Conservation (phyloP, 1,139 yeast species). For the Nematodospora anomalae region DNA sequence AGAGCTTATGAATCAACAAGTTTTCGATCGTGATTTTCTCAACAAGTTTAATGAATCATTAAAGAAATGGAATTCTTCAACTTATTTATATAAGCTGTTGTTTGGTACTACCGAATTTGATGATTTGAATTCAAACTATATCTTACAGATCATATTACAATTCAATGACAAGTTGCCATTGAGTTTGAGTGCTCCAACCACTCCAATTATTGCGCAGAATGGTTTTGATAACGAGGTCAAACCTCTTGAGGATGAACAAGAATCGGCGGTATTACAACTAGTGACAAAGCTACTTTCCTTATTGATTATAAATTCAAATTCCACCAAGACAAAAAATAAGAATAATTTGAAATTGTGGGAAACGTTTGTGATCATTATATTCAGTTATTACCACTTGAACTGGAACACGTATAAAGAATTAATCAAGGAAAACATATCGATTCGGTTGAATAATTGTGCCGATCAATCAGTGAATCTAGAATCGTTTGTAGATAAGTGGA, state of each 20-base stretch:
- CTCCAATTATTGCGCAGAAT: slow-evolving; percentile 30
- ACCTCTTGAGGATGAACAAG: slow-evolving; percentile 4
- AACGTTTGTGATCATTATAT: slow-evolving; percentile 35
- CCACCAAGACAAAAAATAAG: slow-evolving; percentile 33
- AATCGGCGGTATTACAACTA: slow-evolving; percentile 31
- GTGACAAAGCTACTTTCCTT: slow-evolving; percentile 35
- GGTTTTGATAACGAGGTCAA: slow-evolving; percentile 1
- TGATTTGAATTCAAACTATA: slow-evolving; percentile 27
- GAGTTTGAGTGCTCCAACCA: slow-evolving; percentile 47
- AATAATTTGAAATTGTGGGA: slow-evolving; percentile 35
- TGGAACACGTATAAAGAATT: slow-evolving; percentile 43
- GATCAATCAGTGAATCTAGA: slow-evolving; percentile 37
- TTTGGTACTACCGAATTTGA: slow-evolving; percentile 35
- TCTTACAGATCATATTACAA: slow-evolving; percentile 39
- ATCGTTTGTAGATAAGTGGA: slow-evolving; percentile 44
- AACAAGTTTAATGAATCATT: slow-evolving; percentile 27
- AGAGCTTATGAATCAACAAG: slow-evolving; percentile 34
- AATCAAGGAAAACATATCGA: slow-evolving; percentile 34
- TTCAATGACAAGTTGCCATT: slow-evolving; percentile 44
- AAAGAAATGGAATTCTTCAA: slow-evolving; percentile 28
- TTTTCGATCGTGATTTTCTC: slow-evolving; percentile 32
- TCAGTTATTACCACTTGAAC: slow-evolving; percentile 44
- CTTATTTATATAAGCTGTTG: slow-evolving; percentile 24
- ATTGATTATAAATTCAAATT: slow-evolving; percentile 37
- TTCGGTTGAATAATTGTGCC: slow-evolving; percentile 37